phyloP scores from a whole-genome alignment of 2,329 filamentous ascomycete species.

The Helicocarpus griseus region DNA sequence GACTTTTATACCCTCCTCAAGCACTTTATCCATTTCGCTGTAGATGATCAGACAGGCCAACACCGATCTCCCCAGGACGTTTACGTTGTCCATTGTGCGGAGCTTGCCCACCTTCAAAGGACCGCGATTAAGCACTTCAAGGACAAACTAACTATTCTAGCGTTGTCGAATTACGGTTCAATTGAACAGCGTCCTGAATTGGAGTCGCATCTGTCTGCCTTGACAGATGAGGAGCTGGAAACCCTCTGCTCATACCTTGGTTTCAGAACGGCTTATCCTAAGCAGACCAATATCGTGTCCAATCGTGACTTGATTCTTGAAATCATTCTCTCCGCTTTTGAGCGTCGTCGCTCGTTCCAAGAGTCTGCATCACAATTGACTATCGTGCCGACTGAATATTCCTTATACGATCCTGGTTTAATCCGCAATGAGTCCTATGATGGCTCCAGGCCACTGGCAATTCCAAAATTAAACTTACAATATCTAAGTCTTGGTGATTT shows the following conservation, averaged over 20 bases:
- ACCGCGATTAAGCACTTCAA: slow-evolving; percentile 73
- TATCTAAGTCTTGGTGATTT: slow-evolving; percentile 94
- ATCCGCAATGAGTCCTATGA: slow-evolving; percentile 78
- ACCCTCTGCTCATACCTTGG: slow-evolving; percentile 61
- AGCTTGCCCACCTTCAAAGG: slow-evolving; percentile 69
- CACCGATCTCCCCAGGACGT: slow-evolving; percentile 64
- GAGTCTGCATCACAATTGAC: slow-evolving; percentile 62
- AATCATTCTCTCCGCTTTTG: slow-evolving; percentile 62
- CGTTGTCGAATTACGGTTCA: slow-evolving; percentile 83
- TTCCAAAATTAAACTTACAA: slow-evolving; percentile 91
- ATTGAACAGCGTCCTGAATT: slow-evolving; percentile 75
- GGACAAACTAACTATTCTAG: slow-evolving; percentile 80
- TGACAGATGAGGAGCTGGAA: slow-evolving; percentile 66
- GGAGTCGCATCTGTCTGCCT: slow-evolving; percentile 58
- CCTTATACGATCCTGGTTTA: slow-evolving; percentile 69
- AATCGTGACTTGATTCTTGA: slow-evolving; percentile 46
- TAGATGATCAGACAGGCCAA: slow-evolving; percentile 80
- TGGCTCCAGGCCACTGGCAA: slow-evolving; percentile 73
- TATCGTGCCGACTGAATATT: slow-evolving; percentile 71
- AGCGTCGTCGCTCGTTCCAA: slow-evolving; percentile 72
- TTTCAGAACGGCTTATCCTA: slow-evolving; percentile 75
- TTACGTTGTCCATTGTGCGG: slow-evolving; percentile 68
- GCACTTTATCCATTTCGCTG: slow-evolving; percentile 80
- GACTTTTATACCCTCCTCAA: slow-evolving; percentile 71
- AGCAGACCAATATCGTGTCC: slow-evolving; percentile 57